Evolutionary conservation across 1,284 basidiomycete species (phyloP), one percentile per base, ranked within the genome.

Genomic region (Rugosomyces carneus): DNA sequence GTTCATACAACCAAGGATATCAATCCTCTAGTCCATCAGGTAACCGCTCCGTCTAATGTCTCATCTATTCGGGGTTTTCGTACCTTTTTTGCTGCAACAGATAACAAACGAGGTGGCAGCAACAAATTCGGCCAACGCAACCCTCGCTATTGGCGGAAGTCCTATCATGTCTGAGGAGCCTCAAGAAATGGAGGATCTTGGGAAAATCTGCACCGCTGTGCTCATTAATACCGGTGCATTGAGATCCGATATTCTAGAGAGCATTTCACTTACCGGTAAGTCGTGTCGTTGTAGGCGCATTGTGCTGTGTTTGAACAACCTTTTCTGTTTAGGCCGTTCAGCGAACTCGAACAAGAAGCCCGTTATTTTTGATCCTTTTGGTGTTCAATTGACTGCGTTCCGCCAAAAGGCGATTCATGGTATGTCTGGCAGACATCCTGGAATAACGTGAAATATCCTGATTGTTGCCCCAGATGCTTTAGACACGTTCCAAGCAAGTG

Each of bases 181-280:
- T 0, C 71, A 78, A 51, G 94, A 98, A 63, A 92, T 93, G 70
- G 75, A 78, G 20, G 90, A 95, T 53, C 73, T 98, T 11, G 76
- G 81, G 42, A 70, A 70, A 11, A 76, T 84, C 20, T 78, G 79
- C 35, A 80, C 81, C 6, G 81, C 81, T 0, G 71, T 96, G 5
- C 74, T 98, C 8, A 71, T 97, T 53, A 98, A 98, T 65, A 90
- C 96, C 54, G 94, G 94, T 10, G 97, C 94, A 1, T 76, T 97
- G 59, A 66, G 62, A 20, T 55, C 59, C 3, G 68, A 70, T n/a
- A 69, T 73, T 36, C 76, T 84, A 42, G 74, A 82, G 36, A 87
- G 89, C 18, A 95, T 96, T 88, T 64, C 84, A n/a, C 72, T 78
- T 6, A 92, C 89, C 1, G 92, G 90, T 70, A 57, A 52, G 57